Evolutionary conservation across 1,139 yeast genomes (phyloP).

Genomic region (Pichia sp.): DNA sequence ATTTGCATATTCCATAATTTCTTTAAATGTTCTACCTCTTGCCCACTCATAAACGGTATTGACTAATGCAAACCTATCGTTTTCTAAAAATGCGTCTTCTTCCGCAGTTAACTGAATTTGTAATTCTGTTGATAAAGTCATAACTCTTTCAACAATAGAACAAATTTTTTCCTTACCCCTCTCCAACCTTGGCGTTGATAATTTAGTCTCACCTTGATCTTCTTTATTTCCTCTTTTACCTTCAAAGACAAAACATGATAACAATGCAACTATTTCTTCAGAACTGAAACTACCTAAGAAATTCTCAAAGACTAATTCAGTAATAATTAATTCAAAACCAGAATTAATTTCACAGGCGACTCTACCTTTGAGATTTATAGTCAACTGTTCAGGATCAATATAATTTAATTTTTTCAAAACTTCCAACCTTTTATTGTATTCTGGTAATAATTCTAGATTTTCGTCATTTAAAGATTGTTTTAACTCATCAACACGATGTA

Average conservation of each 20-base stretch:
- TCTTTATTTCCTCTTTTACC: slow-evolving; percentile 46
- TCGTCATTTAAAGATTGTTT: slow-evolving; percentile 71
- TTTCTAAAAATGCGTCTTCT: slow-evolving; percentile 76
- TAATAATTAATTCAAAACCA: slow-evolving; percentile 84
- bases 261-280: slow-evolving; percentile 88
- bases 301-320: slow-evolving; percentile 85
- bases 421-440: slow-evolving; percentile 79
- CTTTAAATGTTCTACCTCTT: slow-evolving; percentile 83
- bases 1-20: slow-evolving; percentile 64
- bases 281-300: slow-evolving; percentile 91
- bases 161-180: slow-evolving; percentile 66
- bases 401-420: slow-evolving; percentile 72
- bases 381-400: slow-evolving; percentile 44
- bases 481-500: slow-evolving; percentile 48
- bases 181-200: slow-evolving; percentile 74
- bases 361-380: slow-evolving; percentile 80
- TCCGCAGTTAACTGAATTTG: slow-evolving; percentile 76
- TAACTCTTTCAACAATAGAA: slow-evolving; percentile 60
- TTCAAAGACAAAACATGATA: slow-evolving; percentile 89
- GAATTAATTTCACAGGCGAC: slow-evolving; percentile 67
- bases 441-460: slow-evolving; percentile 84
- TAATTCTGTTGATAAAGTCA: slow-evolving; percentile 56
- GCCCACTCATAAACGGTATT: slow-evolving; percentile 99
- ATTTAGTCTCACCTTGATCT: slow-evolving; percentile 42
- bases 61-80: slow-evolving; percentile 81